Evolutionary conservation across 2,329 filamentous ascomycete species (phyloP).

Genomic region (Fusarium sp.): DNA sequence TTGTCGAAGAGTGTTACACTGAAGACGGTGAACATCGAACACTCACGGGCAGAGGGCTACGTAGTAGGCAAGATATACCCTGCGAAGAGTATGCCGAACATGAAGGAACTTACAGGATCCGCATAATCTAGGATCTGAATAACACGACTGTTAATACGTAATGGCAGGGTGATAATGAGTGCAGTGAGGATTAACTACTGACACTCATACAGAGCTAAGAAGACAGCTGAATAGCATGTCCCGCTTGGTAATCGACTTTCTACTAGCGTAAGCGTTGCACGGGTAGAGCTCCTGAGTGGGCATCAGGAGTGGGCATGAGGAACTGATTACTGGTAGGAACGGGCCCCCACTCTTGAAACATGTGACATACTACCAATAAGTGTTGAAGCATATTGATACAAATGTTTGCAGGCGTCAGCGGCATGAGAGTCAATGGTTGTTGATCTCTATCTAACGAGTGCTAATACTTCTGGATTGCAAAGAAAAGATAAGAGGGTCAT

Average conservation of each 20-base stretch:
- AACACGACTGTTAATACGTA: rapidly evolving
- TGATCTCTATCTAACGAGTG: background rate
- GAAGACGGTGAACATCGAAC: background rate
- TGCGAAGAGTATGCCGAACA: background rate
- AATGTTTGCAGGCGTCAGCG: rapidly evolving
- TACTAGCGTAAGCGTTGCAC: background rate
- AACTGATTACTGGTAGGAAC: background rate
- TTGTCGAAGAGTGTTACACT: background rate
- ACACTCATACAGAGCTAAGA: background rate
- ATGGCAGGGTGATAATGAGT: background rate
- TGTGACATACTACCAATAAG: too few species aligned
- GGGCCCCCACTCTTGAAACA: background rate
- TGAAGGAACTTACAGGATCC: background rate
- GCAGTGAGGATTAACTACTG: background rate
- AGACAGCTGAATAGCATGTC: rapidly evolving
- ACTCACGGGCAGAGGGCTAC: rapidly evolving
- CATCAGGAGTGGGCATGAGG: background rate
- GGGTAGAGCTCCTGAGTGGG: rapidly evolving
- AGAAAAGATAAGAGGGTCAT: background rate
- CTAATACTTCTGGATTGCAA: background rate
- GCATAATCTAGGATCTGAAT: background rate
- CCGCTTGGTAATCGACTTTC: too few species aligned
- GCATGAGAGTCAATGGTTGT: rapidly evolving
- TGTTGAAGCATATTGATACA: background rate
- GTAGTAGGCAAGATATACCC: background rate